A percentile compares a stretch with the other conserved stretches of the same genome.
Evolutionary conservation across 2,329 filamentous ascomycete genomes (phyloP).

Genomic region (Ophiocordyceps camponoti-leonardi): DNA sequence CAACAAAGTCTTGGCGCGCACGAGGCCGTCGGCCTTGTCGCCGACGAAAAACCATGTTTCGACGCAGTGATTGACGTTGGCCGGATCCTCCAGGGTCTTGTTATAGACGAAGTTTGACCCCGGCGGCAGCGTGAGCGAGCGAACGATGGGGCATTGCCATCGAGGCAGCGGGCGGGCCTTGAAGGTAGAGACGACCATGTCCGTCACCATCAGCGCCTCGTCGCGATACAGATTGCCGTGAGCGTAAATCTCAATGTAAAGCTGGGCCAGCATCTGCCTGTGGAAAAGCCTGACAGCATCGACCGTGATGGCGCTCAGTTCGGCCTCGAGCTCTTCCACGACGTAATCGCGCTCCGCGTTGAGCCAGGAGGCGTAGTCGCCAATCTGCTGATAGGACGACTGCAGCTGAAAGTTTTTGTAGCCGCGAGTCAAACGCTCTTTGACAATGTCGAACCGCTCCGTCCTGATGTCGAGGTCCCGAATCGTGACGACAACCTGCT

Average conservation of each 20-base stretch:
- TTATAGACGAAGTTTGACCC: constrained; percentile 75
- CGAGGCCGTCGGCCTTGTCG: constrained; percentile 45
- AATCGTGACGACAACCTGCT: constrained; percentile 75
- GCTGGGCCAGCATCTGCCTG: constrained; percentile 62
- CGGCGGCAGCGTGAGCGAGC: constrained; percentile 60
- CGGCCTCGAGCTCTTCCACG: constrained; percentile 62
- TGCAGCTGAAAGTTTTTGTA: constrained; percentile 79
- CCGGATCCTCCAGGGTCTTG: constrained; percentile 65
- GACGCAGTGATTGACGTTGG: constrained; percentile 77
- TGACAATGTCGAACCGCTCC: constrained; percentile 83
- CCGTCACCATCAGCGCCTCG: constrained; percentile 71
- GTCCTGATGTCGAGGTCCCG: constrained; percentile 67
- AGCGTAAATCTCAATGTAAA: constrained; percentile 73
- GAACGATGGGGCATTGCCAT: constrained; percentile 62
- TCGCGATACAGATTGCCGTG: constrained; percentile 93
- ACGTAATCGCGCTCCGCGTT: constrained; percentile 61
- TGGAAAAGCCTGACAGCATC: constrained; percentile 64
- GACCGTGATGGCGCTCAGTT: constrained; percentile 56
- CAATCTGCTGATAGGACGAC: constrained; percentile 78
- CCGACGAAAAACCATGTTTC: constrained; percentile 63
- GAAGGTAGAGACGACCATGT: constrained; percentile 63
- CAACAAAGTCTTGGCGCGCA: constrained; percentile 63
- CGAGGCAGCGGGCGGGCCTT: constrained; percentile 57
- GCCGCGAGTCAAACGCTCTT: constrained; percentile 60
- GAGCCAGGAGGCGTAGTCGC: constrained; percentile 67